Evolutionary conservation across 1,284 basidiomycete genomes (phyloP).

Genomic region (Ceratobasidium sp.): DNA sequence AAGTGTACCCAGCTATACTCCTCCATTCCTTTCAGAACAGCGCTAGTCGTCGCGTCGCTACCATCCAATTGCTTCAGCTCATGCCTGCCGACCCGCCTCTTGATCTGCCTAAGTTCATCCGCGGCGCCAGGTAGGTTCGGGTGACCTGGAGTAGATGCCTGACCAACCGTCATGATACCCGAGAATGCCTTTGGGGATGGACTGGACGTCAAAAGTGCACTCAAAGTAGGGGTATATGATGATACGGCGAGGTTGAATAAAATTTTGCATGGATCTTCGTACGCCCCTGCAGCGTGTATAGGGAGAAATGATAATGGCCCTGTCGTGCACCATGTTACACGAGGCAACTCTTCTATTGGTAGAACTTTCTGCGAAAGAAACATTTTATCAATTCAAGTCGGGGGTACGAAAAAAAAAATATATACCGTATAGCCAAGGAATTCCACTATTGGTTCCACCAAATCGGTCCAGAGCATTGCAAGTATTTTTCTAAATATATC

Average conservation of each 20-base stretch:
- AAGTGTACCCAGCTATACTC: slow-evolving; percentile 27
- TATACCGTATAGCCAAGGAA: not conserved
- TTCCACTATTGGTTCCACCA: not conserved
- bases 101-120: not conserved
- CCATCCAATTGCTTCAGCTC: not conserved
- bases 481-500: not conserved
- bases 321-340: slow-evolving; percentile 16
- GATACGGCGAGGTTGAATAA: not conserved
- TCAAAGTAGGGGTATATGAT: slow-evolving; percentile 9
- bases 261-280: not conserved
- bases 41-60: not conserved
- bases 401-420: not conserved
- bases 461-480: not conserved
- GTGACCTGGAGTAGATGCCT: not conserved
- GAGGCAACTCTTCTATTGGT: not conserved
- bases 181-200: too few species aligned
- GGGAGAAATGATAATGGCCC: not conserved
- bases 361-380: not conserved
- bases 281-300: slow-evolving; percentile 2
- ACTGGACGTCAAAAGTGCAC: not conserved
- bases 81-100: not conserved
- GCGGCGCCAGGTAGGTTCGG: not conserved
- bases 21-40: slow-evolving; percentile 13
- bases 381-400: not conserved
- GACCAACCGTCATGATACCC: not conserved